Evolutionary conservation across 1,284 basidiomycete genomes (phyloP).

Genomic region (Nidula niveotomentosa): DNA sequence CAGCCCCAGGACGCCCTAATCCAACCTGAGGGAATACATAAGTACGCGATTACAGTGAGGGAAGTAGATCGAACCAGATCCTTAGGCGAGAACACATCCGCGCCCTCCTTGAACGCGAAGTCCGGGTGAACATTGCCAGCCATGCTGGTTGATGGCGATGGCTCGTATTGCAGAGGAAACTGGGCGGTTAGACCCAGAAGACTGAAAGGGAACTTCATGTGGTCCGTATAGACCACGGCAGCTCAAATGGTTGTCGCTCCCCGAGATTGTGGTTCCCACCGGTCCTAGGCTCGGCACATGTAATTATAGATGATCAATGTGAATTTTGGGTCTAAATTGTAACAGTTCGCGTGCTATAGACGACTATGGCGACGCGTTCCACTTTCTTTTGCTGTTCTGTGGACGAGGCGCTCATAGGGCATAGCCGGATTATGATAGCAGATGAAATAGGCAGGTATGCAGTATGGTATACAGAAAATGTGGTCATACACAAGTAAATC

Average conservation of each 20-base stretch:
- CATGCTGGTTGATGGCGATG: conserved; percentile 14
- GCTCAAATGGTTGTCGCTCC: neutral
- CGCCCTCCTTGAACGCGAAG: conserved; percentile 2
- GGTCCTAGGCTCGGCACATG: neutral
- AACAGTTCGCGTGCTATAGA: neutral
- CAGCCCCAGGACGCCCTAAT: conserved; percentile 68
- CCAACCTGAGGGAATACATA: conserved; percentile 24
- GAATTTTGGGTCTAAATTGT: neutral
- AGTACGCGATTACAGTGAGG: too few relatives aligned
- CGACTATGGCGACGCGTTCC: neutral
- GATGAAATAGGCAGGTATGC: neutral
- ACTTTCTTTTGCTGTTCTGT: neutral
- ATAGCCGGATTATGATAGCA: neutral
- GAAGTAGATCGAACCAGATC: conserved; percentile 12
- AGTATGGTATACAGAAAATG: neutral
- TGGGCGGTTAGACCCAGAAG: conserved; percentile 54
- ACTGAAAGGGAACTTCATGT: conserved; percentile 39
- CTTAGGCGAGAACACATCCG: conserved; percentile 1
- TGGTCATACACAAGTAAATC: neutral
- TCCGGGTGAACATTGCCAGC: conserved; percentile 22
- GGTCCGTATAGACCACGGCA: neutral
- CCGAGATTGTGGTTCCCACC: neutral
- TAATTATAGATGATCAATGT: neutral
- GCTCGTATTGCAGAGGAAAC: conserved; percentile 37
- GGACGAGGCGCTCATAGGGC: too few relatives aligned